phyloP scores from a whole-genome alignment of 1,139 yeast species.

The Saccharomycopsis crataegensis region DNA sequence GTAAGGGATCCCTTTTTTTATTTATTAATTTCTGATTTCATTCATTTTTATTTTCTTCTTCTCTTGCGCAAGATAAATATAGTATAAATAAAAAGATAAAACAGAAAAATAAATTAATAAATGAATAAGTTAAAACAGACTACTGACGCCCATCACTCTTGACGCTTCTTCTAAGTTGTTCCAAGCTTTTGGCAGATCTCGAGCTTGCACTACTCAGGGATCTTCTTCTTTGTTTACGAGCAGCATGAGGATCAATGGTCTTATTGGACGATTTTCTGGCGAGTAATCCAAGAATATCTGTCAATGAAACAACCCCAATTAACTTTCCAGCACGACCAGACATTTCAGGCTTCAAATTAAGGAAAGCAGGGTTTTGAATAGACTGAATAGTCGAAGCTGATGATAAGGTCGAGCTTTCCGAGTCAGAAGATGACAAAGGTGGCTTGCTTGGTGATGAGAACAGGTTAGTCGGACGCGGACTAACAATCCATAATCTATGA shows the following conservation, averaged over 20 bases:
- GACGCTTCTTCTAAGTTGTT: constrained; percentile 29
- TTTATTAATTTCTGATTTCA: too few relatives aligned
- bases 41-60: too few relatives aligned
- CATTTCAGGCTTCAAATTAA: constrained; percentile 26
- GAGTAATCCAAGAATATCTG: constrained; percentile 77
- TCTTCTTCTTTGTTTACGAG: constrained; percentile 82
- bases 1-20: too few relatives aligned
- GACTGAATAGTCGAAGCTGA: constrained; percentile 20
- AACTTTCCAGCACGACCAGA: constrained; percentile 63
- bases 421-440: constrained; percentile 18
- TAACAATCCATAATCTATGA: constrained; percentile 91
- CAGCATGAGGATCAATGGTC: constrained; percentile 68
- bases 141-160: too few relatives aligned
- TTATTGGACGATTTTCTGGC: constrained; percentile 61
- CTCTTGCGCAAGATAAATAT: too few relatives aligned
- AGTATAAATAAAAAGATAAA: too few relatives aligned
- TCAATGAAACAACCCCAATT: constrained; percentile 83
- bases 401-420: constrained; percentile 5
- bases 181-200: constrained; percentile 25
- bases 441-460: constrained; percentile 17
- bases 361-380: constrained; percentile 19
- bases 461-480: constrained; percentile 31
- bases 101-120: too few relatives aligned
- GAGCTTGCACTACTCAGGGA: constrained; percentile 40
- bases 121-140: too few relatives aligned